These are phyloP conservation scores for Dalbergia oliveri DNA, from an alignment of 306 rosid genomes.

Conservation along the genomic window DNA sequence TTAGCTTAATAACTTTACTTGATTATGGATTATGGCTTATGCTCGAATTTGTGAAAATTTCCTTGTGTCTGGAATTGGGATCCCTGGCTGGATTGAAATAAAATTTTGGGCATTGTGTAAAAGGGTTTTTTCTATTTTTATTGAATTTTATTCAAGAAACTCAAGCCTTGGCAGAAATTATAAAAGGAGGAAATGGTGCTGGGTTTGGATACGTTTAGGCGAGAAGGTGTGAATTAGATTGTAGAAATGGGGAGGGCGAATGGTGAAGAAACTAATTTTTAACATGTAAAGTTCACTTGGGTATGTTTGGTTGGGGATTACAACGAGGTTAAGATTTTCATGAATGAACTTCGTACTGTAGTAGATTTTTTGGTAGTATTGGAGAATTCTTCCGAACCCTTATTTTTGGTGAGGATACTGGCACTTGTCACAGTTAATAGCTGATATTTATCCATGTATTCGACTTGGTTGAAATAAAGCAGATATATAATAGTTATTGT, in stretches of 20 bases:
- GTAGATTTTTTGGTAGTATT: not conserved
- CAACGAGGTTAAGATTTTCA: too few relatives aligned
- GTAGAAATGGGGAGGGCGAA: not conserved
- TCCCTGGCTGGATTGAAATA: not conserved
- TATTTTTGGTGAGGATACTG: not conserved
- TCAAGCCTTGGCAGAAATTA: not conserved
- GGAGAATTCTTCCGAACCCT: not conserved
- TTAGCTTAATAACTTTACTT: slow-evolving; percentile 9
- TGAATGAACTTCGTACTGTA: too few relatives aligned
- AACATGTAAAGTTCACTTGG: not conserved
- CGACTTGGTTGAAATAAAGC: not conserved
- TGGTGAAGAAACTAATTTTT: not conserved
- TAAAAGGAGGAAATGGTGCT: not conserved
- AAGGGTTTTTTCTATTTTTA: not conserved
- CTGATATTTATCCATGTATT: not conserved
- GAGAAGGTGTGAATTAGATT: not conserved
- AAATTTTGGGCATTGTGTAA: not conserved
- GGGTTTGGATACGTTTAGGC: not conserved
- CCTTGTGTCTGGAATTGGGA: not conserved
- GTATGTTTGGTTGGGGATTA: too few relatives aligned
- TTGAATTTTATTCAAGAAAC: not conserved
- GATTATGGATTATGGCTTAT: not conserved
- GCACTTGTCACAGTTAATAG: not conserved
- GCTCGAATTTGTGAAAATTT: slow-evolving; percentile 35
- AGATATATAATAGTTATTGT: not conserved